Evolutionary conservation across 2,329 filamentous ascomycete species (phyloP).

Genomic region (Aschersonia sp.): DNA sequence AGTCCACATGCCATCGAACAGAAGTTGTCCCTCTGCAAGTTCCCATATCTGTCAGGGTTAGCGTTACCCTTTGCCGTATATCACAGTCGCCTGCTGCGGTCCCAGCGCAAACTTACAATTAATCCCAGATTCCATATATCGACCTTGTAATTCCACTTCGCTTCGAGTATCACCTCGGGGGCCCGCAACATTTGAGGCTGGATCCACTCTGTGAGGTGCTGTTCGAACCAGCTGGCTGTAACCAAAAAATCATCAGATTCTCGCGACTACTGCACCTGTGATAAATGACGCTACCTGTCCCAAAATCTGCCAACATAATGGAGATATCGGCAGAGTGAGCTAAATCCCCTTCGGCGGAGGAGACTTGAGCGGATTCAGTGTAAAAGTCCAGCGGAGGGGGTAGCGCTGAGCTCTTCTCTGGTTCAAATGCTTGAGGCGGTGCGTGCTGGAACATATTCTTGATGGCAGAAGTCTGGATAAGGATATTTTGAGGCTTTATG

Average conservation of each 20-base stretch:
- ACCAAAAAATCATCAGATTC: too few species aligned
- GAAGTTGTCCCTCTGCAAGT: conserved; percentile 7
- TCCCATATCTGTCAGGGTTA: conserved; percentile 9
- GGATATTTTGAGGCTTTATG: conserved; percentile 12
- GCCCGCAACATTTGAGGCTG: conserved; percentile 11
- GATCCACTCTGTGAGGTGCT: conserved; percentile 12
- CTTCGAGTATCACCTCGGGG: conserved; percentile 12
- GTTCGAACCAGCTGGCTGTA: conserved; percentile 10
- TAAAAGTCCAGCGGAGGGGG: background rate
- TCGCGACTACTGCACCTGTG: too few species aligned
- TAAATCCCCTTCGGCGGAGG: background rate
- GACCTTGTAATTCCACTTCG: conserved; percentile 10
- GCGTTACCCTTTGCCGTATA: background rate
- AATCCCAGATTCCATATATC: conserved; percentile 12
- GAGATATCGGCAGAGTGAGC: background rate
- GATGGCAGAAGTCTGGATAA: conserved; percentile 8
- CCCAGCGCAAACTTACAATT: conserved; percentile 1
- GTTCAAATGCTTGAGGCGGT: background rate
- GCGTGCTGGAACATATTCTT: conserved; percentile 9
- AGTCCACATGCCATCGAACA: conserved; percentile 11
- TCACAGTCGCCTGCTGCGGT: background rate
- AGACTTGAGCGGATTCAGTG: background rate
- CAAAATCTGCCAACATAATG: conserved; percentile 9
- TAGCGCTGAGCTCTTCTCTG: background rate
- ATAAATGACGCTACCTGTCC: too few species aligned